phyloP scores from a whole-genome alignment of 768 basidiomycete species.

The Botryobasidium botryosum region DNA sequence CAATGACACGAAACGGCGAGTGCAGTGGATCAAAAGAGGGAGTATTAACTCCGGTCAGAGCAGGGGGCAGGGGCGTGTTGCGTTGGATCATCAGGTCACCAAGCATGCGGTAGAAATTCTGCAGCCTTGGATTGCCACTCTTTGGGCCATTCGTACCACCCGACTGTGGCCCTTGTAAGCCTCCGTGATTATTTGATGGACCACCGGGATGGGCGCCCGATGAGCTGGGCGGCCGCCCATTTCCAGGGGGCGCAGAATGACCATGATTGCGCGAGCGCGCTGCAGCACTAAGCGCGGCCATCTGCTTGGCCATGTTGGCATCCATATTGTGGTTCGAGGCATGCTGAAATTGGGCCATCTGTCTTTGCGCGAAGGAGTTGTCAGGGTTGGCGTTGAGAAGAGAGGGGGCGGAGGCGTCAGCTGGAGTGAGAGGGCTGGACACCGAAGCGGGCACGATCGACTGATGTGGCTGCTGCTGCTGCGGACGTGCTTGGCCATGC shows the following conservation, averaged over 20 bases:
- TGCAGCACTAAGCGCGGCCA: slow-evolving; percentile 1
- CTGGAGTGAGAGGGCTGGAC: neutral
- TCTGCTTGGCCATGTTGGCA: neutral
- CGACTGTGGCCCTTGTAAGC: neutral
- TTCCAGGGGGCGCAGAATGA: neutral
- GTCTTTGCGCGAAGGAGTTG: neutral
- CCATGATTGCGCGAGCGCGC: neutral
- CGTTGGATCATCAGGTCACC: slow-evolving; percentile 40
- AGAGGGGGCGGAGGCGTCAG: neutral
- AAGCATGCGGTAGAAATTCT: slow-evolving; percentile 42
- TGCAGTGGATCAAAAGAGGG: slow-evolving; percentile 43
- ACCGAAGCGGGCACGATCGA: neutral
- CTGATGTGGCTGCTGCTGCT: neutral
- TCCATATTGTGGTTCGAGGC: too few relatives aligned
- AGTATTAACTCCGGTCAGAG: slow-evolving; percentile 43
- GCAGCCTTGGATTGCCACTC: slow-evolving; percentile 22
- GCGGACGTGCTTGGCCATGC: neutral
- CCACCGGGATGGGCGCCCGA: neutral
- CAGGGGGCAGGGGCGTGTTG: slow-evolving; percentile 54
- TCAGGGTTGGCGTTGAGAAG: neutral
- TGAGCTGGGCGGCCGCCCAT: neutral
- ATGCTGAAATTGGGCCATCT: too few relatives aligned
- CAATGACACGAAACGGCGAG: slow-evolving; percentile 50
- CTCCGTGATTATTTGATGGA: neutral
- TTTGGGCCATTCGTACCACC: neutral